Conservation (phyloP, 2,329 filamentous ascomycete genomes). For the Talaromyces pinophilus region DNA sequence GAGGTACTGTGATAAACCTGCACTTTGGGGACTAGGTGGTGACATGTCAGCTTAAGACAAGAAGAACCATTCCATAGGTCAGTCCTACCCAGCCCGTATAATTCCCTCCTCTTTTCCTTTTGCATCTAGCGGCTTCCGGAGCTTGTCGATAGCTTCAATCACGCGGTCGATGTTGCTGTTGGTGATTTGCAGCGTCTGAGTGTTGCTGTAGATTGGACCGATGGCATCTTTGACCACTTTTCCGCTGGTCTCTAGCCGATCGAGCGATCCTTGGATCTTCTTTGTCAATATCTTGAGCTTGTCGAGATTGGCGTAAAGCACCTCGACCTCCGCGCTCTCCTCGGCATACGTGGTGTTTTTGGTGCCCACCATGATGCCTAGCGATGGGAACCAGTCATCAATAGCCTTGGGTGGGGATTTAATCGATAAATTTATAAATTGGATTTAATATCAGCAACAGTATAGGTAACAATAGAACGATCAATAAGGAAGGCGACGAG, state of each 20-base stretch:
- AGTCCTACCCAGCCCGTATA: slow-evolving; percentile 71
- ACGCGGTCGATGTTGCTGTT: slow-evolving; percentile 87
- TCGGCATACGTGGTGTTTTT: slow-evolving; percentile 62
- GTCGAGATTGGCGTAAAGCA: slow-evolving; percentile 70
- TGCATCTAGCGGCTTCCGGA: slow-evolving; percentile 88
- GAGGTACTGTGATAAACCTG: slow-evolving; percentile 80
- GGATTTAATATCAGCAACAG: too few relatives aligned
- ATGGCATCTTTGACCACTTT: slow-evolving; percentile 90
- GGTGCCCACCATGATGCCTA: slow-evolving; percentile 53
- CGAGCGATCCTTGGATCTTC: slow-evolving; percentile 88
- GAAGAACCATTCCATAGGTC: too few relatives aligned
- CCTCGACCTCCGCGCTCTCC: slow-evolving; percentile 68
- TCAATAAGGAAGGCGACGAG: too few relatives aligned
- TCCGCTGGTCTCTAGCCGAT: slow-evolving; percentile 80
- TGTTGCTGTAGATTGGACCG: slow-evolving; percentile 89
- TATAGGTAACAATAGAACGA: too few relatives aligned
- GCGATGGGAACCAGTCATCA: background rate
- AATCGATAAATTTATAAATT: too few relatives aligned
- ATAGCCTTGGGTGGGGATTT: too few relatives aligned
- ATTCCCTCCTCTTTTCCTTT: slow-evolving; percentile 90
- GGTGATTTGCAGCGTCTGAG: slow-evolving; percentile 81
- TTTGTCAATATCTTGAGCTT: slow-evolving; percentile 93
- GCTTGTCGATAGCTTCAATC: slow-evolving; percentile 79
- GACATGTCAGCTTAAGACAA: slow-evolving; percentile 24
- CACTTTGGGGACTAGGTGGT: slow-evolving; percentile 67